Evolutionary conservation across 306 rosid genomes (phyloP).

Genomic region (Cucumis sativus): DNA sequence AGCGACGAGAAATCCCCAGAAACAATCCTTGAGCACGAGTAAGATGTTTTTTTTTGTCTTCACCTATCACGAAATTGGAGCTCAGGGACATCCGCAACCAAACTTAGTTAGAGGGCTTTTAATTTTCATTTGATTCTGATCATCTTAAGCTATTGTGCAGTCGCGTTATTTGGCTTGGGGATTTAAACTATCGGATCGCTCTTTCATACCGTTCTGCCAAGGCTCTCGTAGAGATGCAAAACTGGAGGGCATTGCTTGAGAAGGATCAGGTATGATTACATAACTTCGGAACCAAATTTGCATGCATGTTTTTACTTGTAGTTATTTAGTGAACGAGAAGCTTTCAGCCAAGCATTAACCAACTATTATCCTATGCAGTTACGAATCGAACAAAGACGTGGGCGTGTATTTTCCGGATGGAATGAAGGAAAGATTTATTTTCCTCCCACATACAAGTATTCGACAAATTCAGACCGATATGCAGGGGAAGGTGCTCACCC

Average conservation of each 20-base stretch:
- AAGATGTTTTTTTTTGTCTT: slow-evolving; percentile 15
- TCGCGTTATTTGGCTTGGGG: slow-evolving; percentile 99
- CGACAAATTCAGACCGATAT: slow-evolving; percentile 93
- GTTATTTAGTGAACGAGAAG: neutral
- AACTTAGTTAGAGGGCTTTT: neutral
- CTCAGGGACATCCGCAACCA: neutral
- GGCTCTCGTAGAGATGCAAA: slow-evolving; percentile 99
- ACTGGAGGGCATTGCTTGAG: slow-evolving; percentile 97
- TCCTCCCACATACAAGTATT: slow-evolving; percentile 97
- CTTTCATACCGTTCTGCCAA: slow-evolving; percentile 87
- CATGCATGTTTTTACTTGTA: neutral
- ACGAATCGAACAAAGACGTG: slow-evolving; percentile 83
- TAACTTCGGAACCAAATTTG: neutral
- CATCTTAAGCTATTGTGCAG: slow-evolving; percentile 21
- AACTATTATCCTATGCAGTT: slow-evolving; percentile 39
- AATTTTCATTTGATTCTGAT: neutral
- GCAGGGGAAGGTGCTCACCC: slow-evolving; percentile 93
- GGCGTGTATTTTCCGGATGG: slow-evolving; percentile 82
- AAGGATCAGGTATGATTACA: slow-evolving; percentile 66
- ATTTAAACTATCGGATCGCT: slow-evolving; percentile 89
- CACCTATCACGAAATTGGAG: neutral
- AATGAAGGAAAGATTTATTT: slow-evolving; percentile 95
- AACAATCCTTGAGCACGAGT: slow-evolving; percentile 97
- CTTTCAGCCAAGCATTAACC: slow-evolving; percentile 5
- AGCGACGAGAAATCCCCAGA: slow-evolving; percentile 77